Evolutionary conservation across 225 moss, liverwort and hornwort species (phyloP).

Genomic region (Sphagnum contortum): DNA sequence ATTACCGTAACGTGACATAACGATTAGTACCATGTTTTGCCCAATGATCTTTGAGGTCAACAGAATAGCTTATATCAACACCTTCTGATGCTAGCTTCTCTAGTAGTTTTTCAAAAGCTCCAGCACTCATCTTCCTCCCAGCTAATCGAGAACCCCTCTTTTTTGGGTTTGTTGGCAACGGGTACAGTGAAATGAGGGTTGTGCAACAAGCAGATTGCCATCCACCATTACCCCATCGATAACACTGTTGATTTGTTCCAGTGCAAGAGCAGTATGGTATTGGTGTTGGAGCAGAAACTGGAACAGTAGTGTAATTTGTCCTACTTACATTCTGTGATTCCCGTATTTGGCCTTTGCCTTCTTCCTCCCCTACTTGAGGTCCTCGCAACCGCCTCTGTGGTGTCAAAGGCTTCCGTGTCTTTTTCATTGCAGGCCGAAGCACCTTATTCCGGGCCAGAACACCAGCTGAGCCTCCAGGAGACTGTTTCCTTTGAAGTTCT

Average conservation of each 20-base stretch:
- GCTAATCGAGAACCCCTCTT: slow-evolving; percentile 82
- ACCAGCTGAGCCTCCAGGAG: too few species aligned
- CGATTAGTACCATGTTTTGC: slow-evolving; percentile 97
- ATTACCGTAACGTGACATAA: slow-evolving; percentile 53
- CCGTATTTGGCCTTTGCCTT: slow-evolving; percentile 20
- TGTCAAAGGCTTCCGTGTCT: slow-evolving; percentile 24
- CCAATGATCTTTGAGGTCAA: slow-evolving; percentile 92
- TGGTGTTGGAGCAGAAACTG: slow-evolving; percentile 21
- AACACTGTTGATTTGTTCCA: slow-evolving; percentile 78
- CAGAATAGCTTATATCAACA: slow-evolving; percentile 51
- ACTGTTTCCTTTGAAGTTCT: slow-evolving; percentile 32
- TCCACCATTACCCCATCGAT: slow-evolving; percentile 83
- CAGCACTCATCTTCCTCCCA: slow-evolving; percentile 95
- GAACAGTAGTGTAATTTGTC: slow-evolving; percentile 11
- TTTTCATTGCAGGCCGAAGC: slow-evolving; percentile 9
- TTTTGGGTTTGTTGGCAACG: slow-evolving; percentile 83
- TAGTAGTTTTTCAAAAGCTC: slow-evolving; percentile 87
- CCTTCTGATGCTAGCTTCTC: slow-evolving; percentile 74
- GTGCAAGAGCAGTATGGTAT: slow-evolving; percentile 94
- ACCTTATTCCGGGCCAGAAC: slow-evolving; percentile 2
- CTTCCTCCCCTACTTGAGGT: slow-evolving; percentile 14
- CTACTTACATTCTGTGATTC: slow-evolving; percentile 18
- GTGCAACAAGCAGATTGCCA: slow-evolving; percentile 95
- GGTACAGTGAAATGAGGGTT: slow-evolving; percentile 78
- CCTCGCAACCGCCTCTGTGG: too few species aligned